Evolutionary conservation across 306 rosid species (phyloP), one percentile per base, ranked within the genome.

Genomic region (Medicago ruthenica): DNA sequence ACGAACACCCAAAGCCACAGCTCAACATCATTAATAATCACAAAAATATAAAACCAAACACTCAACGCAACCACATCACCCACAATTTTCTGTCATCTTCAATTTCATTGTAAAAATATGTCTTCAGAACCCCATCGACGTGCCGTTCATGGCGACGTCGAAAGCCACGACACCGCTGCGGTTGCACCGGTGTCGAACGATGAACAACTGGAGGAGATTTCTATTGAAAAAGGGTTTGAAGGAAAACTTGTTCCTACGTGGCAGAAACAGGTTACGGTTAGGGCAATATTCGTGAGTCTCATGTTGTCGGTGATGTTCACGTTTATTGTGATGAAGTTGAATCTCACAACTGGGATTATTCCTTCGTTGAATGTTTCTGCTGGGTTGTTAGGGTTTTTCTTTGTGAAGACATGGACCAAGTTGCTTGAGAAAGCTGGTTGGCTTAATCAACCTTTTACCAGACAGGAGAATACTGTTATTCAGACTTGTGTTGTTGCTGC

Each of bases 381-480:
- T 2, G 89, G 89, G 9, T 54, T 86, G 50, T 18, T 86, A 41
- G 89, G 89, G 42, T 86, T 86, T 69, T 83, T 86, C 51, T 83
- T 86, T 39, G 59, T 86, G 4, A 86, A 83, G 77, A 74, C 18
- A 0, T 86, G 89, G 89, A 83, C 89, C 0, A 74, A 60, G 16
- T 0, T 83, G 15, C 71, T 83, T 0, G 1, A 41, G 1, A 83
- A 83, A 71, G 6, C 79, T 0, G 87, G 87, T 0, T 12, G 59
- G 67, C 62, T 83, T 1, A 70, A 0, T 9, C 83, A 69, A 7
- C 87, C 89, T 0, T 83, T 83, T 48, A 83, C 87, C 0, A 53
- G 87, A 9, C 89, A 86, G 6, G 89, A 86, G 83, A 86, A 86
- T 11, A 83, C 89, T 2, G 86, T 86, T 3, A 83, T 86, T 22